phyloP scores from a whole-genome alignment of 169 alveolate species.

The Cryptosporidium felis region DNA sequence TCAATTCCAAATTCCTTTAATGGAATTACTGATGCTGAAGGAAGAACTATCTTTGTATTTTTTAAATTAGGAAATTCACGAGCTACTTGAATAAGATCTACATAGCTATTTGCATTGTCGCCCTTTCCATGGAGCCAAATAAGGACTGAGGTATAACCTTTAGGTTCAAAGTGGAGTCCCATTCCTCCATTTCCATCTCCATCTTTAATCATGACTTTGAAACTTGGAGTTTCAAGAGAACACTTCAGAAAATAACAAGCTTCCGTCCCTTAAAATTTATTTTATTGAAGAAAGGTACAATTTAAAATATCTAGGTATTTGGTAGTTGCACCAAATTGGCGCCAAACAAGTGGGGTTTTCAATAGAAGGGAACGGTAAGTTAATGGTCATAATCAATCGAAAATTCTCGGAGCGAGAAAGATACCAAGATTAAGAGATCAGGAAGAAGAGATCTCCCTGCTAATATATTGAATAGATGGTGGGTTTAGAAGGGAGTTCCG shows the following conservation, averaged over 20 bases:
- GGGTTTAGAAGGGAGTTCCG: background rate
- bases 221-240: no score
- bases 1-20: constrained; percentile 1
- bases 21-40: background rate
- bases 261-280: no score
- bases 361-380: no score
- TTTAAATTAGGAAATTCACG: constrained; percentile 1
- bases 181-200: constrained; percentile 66
- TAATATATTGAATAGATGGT: background rate
- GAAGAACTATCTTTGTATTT: constrained; percentile 40
- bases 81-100: background rate
- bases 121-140: constrained; percentile 71
- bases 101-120: constrained; percentile 40
- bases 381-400: no score
- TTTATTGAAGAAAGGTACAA: no score
- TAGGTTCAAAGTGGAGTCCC: constrained; percentile 38
- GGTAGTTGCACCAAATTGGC: no score
- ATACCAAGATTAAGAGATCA: no score
- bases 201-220: constrained; percentile 30
- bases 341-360: no score
- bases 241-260: no score
- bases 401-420: no score
- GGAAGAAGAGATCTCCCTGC: background rate
- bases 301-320: no score
- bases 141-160: constrained; percentile 20